Conservation (phyloP, 257 asterid genomes). For the Scutellaria barbata region DNA sequence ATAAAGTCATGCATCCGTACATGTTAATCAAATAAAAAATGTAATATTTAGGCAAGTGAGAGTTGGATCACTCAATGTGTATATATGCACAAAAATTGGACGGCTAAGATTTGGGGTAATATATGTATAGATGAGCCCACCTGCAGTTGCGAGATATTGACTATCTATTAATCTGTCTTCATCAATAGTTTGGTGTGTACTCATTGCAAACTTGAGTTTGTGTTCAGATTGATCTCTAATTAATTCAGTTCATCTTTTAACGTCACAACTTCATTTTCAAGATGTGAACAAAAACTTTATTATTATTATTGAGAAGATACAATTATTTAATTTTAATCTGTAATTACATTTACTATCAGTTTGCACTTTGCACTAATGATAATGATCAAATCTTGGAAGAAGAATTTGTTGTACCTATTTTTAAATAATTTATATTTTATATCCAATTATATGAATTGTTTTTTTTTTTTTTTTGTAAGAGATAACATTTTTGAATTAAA, state of each 20-base stretch:
- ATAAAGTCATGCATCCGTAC: slow-evolving; percentile 35
- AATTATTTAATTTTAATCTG: not conserved
- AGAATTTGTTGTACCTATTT: not conserved
- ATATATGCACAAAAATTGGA: slow-evolving; percentile 15
- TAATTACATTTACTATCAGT: no score
- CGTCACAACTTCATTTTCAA: not conserved
- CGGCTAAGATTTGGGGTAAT: slow-evolving; percentile 27
- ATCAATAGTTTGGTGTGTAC: slow-evolving; percentile 39
- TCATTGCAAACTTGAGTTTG: slow-evolving; percentile 1
- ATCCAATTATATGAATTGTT: no score
- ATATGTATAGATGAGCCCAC: slow-evolving; percentile 30
- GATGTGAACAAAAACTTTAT: not conserved
- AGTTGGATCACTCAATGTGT: slow-evolving; percentile 23
- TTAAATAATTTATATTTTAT: no score
- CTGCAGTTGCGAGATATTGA: slow-evolving; percentile 46
- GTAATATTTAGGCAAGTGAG: slow-evolving; percentile 12
- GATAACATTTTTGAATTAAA: not conserved
- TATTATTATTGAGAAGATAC: no score
- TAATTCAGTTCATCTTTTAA: slow-evolving; percentile 4
- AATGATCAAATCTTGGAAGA: not conserved
- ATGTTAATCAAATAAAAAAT: not conserved
- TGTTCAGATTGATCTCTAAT: not conserved
- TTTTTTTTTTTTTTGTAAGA: no score
- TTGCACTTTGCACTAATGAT: not conserved
- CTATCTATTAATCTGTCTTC: slow-evolving; percentile 40